Base-by-base conservation (phyloP, 768 basidiomycete species). In the Trametes coccinea region DNA sequence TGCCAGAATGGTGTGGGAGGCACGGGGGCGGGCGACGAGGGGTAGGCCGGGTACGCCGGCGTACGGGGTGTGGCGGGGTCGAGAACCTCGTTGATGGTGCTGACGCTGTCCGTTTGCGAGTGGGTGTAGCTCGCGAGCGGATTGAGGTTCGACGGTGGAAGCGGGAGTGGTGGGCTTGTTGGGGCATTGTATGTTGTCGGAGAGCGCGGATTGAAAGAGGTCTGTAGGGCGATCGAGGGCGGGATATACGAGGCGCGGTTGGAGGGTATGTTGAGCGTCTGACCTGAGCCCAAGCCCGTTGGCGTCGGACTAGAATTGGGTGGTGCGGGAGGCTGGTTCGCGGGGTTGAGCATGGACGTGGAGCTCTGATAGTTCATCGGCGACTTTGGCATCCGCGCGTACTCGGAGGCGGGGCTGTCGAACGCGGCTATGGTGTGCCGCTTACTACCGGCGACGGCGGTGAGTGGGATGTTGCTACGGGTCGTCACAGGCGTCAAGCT, bases 31-130 rank as follows among this genome's bases (percentile, higher is more conserved):
- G 87, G 80, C 69, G 84, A 92, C 2, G 88, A 80, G 13, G 90
- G 89, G 67, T 90, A 90, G 3, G 71, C 71, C 16, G 71, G 71
- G 39, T 68, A 68, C 14, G 89, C 86, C 1, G 90, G 90, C 4
- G 88, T 92, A 45, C 79, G 78, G 0, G 88, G 73, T 16, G 52
- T 45, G 59, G 66, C 59, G 43, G 69, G 51, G 47, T 71, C 59
- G 59, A 60, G 47, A 4, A 57, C 29, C 47, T 54, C 22, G 31
- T 62, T 54, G 43, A 43, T 49, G 39, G 66, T 65, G 55, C 61
- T 70, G 46, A 41, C 53, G 60, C 60, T 69, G 64, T 57, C 70
- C 8, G 67, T 55, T 13, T 59, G 59, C 13, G 59, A 52, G 37
- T 63, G 65, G 9, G 48, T 54, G 17, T 17, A 59, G 17, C 17